These are phyloP conservation scores for Pseudogymnoascus sp. DNA, from an alignment of 2,329 filamentous ascomycete species.

Conservation along the genomic window DNA sequence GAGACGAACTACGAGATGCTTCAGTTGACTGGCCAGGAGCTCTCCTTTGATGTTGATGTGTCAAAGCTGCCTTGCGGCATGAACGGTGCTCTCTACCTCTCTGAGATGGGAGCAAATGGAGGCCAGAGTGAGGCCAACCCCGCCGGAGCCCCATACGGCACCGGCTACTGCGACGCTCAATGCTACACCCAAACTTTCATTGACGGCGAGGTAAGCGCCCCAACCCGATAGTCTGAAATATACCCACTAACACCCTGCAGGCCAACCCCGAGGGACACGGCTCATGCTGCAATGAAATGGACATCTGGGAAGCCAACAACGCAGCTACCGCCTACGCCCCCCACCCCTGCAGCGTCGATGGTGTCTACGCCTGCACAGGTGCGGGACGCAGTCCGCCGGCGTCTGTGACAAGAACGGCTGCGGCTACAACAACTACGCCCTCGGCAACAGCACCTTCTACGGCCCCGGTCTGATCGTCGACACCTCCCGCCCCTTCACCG, in stretches of 20 bases:
- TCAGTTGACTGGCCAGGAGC: conserved; percentile 37
- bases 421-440: conserved; percentile 35
- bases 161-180: conserved; percentile 42
- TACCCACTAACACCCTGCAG: conserved; percentile 39
- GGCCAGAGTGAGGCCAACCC: conserved; percentile 30
- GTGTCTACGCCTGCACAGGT: conserved; percentile 40
- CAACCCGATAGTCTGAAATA: conserved; percentile 19
- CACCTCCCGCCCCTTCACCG: conserved; percentile 38
- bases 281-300: conserved; percentile 49
- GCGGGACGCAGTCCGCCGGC: conserved; percentile 34
- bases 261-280: conserved; percentile 39
- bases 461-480: conserved; percentile 29
- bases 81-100: conserved; percentile 43
- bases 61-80: conserved; percentile 38
- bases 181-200: conserved; percentile 21
- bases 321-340: conserved; percentile 40
- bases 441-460: conserved; percentile 23
- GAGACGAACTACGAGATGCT: conserved; percentile 39
- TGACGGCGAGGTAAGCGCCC: not conserved
- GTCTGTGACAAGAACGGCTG: conserved; percentile 41
- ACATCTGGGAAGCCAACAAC: conserved; percentile 50
- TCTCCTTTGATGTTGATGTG: conserved; percentile 37
- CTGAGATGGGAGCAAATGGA: conserved; percentile 34
- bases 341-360: conserved; percentile 41
- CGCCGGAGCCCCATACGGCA: conserved; percentile 42